These are phyloP conservation scores for Aureobasidium mangrovei DNA, from an alignment of 2,329 filamentous ascomycete genomes.

Conservation along the genomic window DNA sequence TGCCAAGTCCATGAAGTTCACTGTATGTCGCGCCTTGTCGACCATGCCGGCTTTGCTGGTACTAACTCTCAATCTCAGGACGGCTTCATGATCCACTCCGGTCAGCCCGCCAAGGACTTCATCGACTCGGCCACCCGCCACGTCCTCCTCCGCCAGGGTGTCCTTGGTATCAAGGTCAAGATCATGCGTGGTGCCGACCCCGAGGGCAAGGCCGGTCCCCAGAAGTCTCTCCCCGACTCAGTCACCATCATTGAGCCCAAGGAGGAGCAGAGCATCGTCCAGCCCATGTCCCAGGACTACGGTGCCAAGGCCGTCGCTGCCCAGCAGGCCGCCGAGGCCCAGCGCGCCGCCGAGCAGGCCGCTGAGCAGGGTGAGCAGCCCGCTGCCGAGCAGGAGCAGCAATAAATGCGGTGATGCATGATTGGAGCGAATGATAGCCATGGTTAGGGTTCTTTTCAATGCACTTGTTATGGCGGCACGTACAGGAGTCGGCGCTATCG, in stretches of 20 bases:
- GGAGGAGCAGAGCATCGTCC: slow-evolving; percentile 92
- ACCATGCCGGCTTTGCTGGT: neutral
- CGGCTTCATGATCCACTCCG: slow-evolving; percentile 99
- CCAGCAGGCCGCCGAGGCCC: slow-evolving; percentile 56
- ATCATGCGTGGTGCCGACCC: slow-evolving; percentile 99
- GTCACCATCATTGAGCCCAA: slow-evolving; percentile 99
- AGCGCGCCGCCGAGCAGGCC: slow-evolving; percentile 51
- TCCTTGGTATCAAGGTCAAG: slow-evolving; percentile 99
- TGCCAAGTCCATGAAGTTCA: slow-evolving; percentile 99
- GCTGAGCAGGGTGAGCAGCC: slow-evolving; percentile 40
- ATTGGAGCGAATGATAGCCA: slow-evolving; percentile 12
- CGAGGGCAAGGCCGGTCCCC: slow-evolving; percentile 95
- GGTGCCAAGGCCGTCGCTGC: slow-evolving; percentile 77
- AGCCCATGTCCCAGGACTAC: slow-evolving; percentile 97
- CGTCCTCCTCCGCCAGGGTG: slow-evolving; percentile 99
- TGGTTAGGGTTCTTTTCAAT: slow-evolving; percentile 14
- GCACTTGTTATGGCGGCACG: slow-evolving; percentile 16
- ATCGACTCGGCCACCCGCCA: slow-evolving; percentile 97
- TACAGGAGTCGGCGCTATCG: slow-evolving; percentile 15
- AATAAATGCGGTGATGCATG: slow-evolving; percentile 17
- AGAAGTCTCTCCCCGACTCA: slow-evolving; percentile 94
- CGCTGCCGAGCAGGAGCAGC: slow-evolving; percentile 34
- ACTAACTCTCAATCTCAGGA: slow-evolving; percentile 42
- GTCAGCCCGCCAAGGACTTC: slow-evolving; percentile 98
- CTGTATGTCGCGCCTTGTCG: slow-evolving; percentile 46